phyloP scores from a whole-genome alignment of 2,329 filamentous ascomycete genomes.

The Acrocalymma vagum region DNA sequence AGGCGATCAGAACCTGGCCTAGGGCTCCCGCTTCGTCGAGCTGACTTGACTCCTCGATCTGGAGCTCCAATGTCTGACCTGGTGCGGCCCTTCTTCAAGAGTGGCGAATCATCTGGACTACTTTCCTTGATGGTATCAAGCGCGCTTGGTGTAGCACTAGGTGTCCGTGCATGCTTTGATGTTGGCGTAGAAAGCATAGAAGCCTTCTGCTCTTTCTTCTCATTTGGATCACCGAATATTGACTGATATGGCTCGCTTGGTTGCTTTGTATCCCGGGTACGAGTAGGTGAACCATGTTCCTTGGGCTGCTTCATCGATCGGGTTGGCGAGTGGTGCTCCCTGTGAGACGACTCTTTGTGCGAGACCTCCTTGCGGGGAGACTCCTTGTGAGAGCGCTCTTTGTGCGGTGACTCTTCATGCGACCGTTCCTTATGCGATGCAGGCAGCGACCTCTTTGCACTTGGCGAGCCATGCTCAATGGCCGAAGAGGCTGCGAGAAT shows the following conservation, averaged over 20 bases:
- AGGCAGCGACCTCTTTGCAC: conserved; percentile 8
- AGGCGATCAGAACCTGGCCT: conserved; percentile 46
- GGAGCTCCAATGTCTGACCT: conserved; percentile 52
- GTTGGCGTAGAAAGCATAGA: conserved; percentile 29
- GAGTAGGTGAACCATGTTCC: conserved; percentile 6
- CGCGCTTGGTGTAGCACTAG: conserved; percentile 35
- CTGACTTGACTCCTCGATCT: conserved; percentile 53
- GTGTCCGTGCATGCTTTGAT: conserved; percentile 34
- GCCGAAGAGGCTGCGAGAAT: conserved; percentile 4
- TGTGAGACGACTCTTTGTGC: conserved; percentile 8
- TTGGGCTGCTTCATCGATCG: conserved; percentile 16
- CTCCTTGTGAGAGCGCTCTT: conserved; percentile 15
- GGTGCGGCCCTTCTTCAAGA: conserved; percentile 53
- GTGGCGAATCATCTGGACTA: conserved; percentile 51
- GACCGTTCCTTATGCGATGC: conserved; percentile 10
- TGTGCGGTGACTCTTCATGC: conserved; percentile 16
- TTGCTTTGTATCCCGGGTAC: conserved; percentile 3
- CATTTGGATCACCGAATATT: conserved; percentile 42
- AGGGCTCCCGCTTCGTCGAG: conserved; percentile 37
- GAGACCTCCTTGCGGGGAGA: conserved; percentile 15
- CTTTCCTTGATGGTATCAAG: conserved; percentile 64
- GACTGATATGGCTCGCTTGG: conserved; percentile 39
- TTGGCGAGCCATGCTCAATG: conserved; percentile 16
- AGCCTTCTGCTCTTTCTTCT: conserved; percentile 29
- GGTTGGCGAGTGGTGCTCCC: conserved; percentile 17